Conservation (phyloP, 805 yeast species). For the Sungouiella thailandica region DNA sequence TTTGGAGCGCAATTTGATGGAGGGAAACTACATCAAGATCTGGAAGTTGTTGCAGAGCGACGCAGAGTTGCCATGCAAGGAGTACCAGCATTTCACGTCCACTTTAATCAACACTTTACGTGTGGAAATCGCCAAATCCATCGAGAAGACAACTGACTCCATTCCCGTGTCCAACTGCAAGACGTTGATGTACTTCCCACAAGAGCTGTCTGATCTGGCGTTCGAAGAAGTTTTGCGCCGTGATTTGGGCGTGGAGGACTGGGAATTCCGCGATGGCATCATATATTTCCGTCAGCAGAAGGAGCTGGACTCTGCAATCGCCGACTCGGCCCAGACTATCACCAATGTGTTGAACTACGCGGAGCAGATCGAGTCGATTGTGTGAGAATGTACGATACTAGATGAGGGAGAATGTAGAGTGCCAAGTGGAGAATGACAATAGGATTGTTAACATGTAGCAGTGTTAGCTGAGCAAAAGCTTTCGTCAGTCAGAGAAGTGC, state of each 20-base stretch:
- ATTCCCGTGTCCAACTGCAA: slow-evolving; percentile 82
- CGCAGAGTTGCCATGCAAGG: slow-evolving; percentile 57
- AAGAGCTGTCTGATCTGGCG: slow-evolving; percentile 31
- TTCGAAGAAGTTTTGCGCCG: slow-evolving; percentile 28
- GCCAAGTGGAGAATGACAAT: no score
- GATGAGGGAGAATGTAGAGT: no score
- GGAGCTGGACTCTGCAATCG: slow-evolving; percentile 34
- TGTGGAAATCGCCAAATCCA: slow-evolving; percentile 76
- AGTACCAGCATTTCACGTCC: slow-evolving; percentile 72
- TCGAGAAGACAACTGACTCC: slow-evolving; percentile 70
- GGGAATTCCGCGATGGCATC: slow-evolving; percentile 52
- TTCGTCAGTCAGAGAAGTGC: no score
- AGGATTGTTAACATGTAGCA: no score
- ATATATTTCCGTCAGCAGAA: slow-evolving; percentile 53
- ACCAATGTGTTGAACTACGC: slow-evolving; percentile 81
- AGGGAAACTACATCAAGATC: slow-evolving; percentile 91
- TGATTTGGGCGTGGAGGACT: slow-evolving; percentile 42
- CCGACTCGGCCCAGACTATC: slow-evolving; percentile 44
- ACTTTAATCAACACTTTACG: slow-evolving; percentile 76
- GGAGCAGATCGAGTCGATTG: slow-evolving; percentile 85
- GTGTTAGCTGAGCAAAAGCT: no score
- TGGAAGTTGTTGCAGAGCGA: slow-evolving; percentile 67
- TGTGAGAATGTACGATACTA: no score
- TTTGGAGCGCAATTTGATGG: slow-evolving; percentile 91
- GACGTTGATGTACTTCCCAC: slow-evolving; percentile 65